Evolutionary conservation across 352 stramenopile genomes (phyloP), one percentile per base, ranked within the genome.

Genomic region (Globisporangium carolinianum): DNA sequence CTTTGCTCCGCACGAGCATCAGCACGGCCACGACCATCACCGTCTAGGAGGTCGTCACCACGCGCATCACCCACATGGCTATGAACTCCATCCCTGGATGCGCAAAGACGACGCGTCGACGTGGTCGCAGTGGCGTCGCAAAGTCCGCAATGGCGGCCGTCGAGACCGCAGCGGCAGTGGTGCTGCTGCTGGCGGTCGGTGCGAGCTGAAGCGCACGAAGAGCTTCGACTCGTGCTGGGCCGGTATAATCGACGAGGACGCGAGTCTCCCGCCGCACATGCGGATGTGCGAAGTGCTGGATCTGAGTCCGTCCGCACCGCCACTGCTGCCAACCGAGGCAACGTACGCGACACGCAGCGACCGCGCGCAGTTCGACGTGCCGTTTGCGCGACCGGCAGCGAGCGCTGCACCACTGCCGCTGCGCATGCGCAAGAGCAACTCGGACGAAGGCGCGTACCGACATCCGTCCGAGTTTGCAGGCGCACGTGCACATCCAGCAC

Each of bases 201-300:
- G 24, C 24, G 24, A 37, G 15, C 50, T 71, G 17, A 73, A 72
- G 45, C 72, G 76, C 3, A 70, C 63, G 17, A 79, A 84, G 38
- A 86, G 76, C 53, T 86, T 86, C 35, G 74, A 82, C 47, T 76
- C 71, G 7, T 56, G 76, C 3, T 67, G 67, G n/a, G 55, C 57
- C 50, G n/a, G 1, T 6, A 60, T 68, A 6, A 53, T 58, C 9
- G 59, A 72, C 37, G 51, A 58, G 1, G 47, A 73, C 59, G 49
- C 69, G 38, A 76, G 76, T 35, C 63, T 73, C 17, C 58, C 65
- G 9, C 69, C 66, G 7, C 76, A 86, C 55, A 76, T 67, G 52
- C 69, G 58, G 11, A 69, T 84, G 49, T 80, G 70, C 58, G 73
- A 78, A 51, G 72, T 69, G 42, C 54, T 79, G 5, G 71, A 77